Evolutionary conservation across 2,329 filamentous ascomycete genomes (phyloP), one percentile per base, ranked within the genome.

Genomic region (Acephala macrosclerotiorum): DNA sequence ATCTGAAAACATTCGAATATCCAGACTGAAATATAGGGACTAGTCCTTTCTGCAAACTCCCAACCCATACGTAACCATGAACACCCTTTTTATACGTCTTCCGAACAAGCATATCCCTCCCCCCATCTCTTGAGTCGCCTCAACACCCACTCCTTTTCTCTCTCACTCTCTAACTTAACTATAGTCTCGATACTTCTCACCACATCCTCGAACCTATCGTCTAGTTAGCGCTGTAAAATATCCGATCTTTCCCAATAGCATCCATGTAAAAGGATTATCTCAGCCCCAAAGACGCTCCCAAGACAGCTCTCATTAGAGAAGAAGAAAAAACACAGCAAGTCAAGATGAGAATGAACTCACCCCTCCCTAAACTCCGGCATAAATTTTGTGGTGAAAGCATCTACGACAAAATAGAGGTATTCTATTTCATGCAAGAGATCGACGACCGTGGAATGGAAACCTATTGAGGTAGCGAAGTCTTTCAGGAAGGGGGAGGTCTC

Each of bases 371-470:
- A 51, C 7, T 55, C 29, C 7, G 47, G 58, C 1, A 66, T 47
- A 18, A 66, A 55, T 11, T 60, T 63, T 3, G 14, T 42, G 11
- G 68, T 65, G 25, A 68, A 70, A 16, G 62, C 64, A 55, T 70
- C 66, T 16, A 70, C 22, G 1, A 68, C 64, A 16, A 29, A 29
- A 51, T 66, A 62, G 18, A 68, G 42, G 29, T 62, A 70, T 2
- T 63, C 51, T 58, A 70, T 62, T 16, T 70, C 66, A 22, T 63
- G 36, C 4, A 69, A 33, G 18, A 67, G 36, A 26, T 68, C 56
- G 14, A 60, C 66, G n/a, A 68, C 47, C 11, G 53, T 64, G n/a
- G 38, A n/a, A 45, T 68, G 63, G 40, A 67, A 69, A 6, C 68
- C 63, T 35, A 57, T 45, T 11, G 47, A 12, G 7, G 64, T 3